These are phyloP conservation scores for Kurtzmaniella quercitrusa DNA, from an alignment of 1,139 yeast genomes.

Conservation along the genomic window DNA sequence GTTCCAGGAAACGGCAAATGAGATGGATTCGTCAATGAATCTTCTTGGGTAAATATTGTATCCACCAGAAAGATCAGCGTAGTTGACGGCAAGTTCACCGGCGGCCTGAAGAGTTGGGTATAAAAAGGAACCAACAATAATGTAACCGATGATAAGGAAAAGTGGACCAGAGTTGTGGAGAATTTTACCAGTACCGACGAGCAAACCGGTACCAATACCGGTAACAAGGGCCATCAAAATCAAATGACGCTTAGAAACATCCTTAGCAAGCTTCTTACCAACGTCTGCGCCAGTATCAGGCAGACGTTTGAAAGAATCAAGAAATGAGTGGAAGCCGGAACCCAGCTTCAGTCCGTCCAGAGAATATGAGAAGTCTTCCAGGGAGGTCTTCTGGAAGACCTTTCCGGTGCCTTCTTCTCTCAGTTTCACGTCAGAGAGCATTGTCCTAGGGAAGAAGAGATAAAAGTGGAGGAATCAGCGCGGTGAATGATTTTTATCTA, in stretches of 20 bases:
- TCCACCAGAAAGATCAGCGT: slow-evolving; percentile 36
- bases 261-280: slow-evolving; percentile 29
- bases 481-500: not conserved
- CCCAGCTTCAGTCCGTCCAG: not conserved
- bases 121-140: slow-evolving; percentile 35
- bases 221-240: slow-evolving; percentile 34
- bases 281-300: slow-evolving; percentile 16
- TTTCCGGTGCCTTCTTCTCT: not conserved
- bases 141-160: slow-evolving; percentile 31
- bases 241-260: slow-evolving; percentile 33
- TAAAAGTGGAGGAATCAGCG: not conserved
- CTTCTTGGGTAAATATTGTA: slow-evolving; percentile 36
- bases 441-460: not conserved
- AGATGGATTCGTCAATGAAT: slow-evolving; percentile 34
- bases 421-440: slow-evolving; percentile 1
- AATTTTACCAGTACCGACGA: slow-evolving; percentile 34
- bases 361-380: not conserved
- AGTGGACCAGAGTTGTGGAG: slow-evolving; percentile 34
- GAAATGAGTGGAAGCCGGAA: slow-evolving; percentile 21
- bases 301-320: slow-evolving; percentile 27
- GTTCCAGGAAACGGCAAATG: slow-evolving; percentile 41
- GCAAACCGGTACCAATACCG: slow-evolving; percentile 40
- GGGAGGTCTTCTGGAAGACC: slow-evolving; percentile 1
- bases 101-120: slow-evolving; percentile 40
- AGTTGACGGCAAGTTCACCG: slow-evolving; percentile 40